Evolutionary conservation across 2,329 filamentous ascomycete genomes (phyloP), one percentile per base, ranked within the genome.

Genomic region (Botrytis sinoallii): DNA sequence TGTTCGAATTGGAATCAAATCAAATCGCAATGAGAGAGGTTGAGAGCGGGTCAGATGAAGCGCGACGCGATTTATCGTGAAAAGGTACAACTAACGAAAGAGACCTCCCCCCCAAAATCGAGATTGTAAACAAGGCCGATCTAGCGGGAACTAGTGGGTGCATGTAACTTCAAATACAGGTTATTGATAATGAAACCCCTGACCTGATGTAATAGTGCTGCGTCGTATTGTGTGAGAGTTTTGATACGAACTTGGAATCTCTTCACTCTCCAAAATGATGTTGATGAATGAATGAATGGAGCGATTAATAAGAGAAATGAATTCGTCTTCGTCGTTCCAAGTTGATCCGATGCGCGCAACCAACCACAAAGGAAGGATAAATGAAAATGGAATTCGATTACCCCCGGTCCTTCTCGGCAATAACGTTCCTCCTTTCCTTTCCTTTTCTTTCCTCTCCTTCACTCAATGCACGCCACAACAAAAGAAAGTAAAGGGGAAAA

Each of bases 81-180:
- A 55, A 65, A 73, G 77, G 75, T 77, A 44, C 77, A 75, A 52
- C 77, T 78, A 79, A 71, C 75, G 73, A 79, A 78, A 78, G 77
- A 68, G 77, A 77, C 77, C 65, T 68, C 76, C 71, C 25, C 32
- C 22, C 29, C 44, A 48, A 71, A 70, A 68, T 57, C 40, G 63
- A 66, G 61, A 14, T 44, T 29, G 22, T 69, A 29, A 60, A 70
- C 18, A 59, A 70, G 14, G 10, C 67, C 35, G 42, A 69, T 14
- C 22, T 42, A n/a, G 46, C 22, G 22, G 29, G 55, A 38, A 38
- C 38, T 48, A 70, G 44, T 29, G 52, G n/a, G n/a, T 32, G 52
- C 7, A 9, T 57, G 52, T 18, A 67, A 14, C 32, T 67, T 12
- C 46, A 25, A 63, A 73, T 42, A 40, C 32, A 48, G 70, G 57